phyloP scores from a whole-genome alignment of 2,329 filamentous ascomycete genomes.

The Claviceps citrina region DNA sequence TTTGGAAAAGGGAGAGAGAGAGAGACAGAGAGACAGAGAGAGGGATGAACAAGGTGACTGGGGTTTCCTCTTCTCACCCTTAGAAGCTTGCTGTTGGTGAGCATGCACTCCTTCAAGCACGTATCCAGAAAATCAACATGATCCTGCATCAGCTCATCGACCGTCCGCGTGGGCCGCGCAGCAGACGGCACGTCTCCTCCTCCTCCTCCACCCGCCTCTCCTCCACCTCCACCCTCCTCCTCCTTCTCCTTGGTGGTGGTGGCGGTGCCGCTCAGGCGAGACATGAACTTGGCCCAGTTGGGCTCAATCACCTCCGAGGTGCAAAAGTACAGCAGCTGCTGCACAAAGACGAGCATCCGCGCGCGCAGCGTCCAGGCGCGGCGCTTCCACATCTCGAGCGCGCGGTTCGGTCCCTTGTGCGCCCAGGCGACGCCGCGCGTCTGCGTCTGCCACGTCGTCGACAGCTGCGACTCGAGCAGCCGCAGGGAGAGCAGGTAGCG shows the following conservation, averaged over 20 bases:
- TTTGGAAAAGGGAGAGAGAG: background rate
- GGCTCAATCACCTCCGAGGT: constrained; percentile 95
- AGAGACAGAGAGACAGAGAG: background rate
- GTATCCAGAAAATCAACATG: constrained; percentile 97
- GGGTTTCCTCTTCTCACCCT: constrained; percentile 48
- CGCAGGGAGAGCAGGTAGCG: constrained; percentile 82
- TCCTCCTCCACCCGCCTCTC: constrained; percentile 10
- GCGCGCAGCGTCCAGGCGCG: constrained; percentile 82
- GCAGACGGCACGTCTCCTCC: constrained; percentile 14
- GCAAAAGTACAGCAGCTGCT: constrained; percentile 92
- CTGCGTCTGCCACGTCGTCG: constrained; percentile 80
- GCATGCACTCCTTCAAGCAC: constrained; percentile 96
- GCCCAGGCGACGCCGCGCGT: constrained; percentile 69
- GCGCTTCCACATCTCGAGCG: constrained; percentile 82
- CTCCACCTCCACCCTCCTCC: too few relatives aligned
- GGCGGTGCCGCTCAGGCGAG: constrained; percentile 43
- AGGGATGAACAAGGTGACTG: background rate
- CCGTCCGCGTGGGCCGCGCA: constrained; percentile 40
- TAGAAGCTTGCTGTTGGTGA: constrained; percentile 88
- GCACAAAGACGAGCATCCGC: constrained; percentile 92
- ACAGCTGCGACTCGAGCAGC: constrained; percentile 75
- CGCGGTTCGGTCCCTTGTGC: constrained; percentile 56
- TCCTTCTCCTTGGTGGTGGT: too few relatives aligned
- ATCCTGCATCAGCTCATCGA: constrained; percentile 97
- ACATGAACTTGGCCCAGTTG: constrained; percentile 91